phyloP scores from a whole-genome alignment of 139 green algal genomes.

The Volvox africanus region DNA sequence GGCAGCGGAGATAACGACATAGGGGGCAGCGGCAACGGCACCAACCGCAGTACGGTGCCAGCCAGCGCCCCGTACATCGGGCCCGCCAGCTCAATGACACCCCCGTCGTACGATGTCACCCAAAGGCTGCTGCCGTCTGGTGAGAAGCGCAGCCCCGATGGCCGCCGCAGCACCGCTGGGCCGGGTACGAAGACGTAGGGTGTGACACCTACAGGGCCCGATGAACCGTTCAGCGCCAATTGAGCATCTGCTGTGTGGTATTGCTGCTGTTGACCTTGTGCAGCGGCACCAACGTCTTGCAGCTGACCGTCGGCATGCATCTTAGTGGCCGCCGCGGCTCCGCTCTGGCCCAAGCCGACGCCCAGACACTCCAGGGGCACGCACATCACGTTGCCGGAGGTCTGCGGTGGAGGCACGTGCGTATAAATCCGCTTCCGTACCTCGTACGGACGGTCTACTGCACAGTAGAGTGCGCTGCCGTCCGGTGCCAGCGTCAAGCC shows the following conservation, averaged over 20 bases:
- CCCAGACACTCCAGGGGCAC: slow-evolving; percentile 18
- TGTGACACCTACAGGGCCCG: not conserved
- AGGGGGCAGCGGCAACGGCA: slow-evolving; percentile 18
- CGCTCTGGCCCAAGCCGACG: no score
- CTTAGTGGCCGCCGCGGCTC: no score
- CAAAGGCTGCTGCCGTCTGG: slow-evolving; percentile 10
- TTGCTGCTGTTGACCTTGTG: not conserved
- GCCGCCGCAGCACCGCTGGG: not conserved
- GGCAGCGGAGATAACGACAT: not conserved
- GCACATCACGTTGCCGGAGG: not conserved
- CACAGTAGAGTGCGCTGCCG: not conserved
- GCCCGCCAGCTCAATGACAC: slow-evolving; percentile 18
- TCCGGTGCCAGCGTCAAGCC: not conserved
- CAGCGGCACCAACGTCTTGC: not conserved
- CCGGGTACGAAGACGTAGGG: not conserved
- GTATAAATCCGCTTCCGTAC: not conserved
- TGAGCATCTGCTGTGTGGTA: no score
- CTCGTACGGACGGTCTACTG: not conserved
- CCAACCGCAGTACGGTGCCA: not conserved
- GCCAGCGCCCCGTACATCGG: not conserved
- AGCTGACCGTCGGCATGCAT: not conserved
- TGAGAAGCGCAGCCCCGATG: slow-evolving; percentile 10
- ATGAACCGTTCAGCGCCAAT: not conserved
- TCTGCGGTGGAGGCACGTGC: not conserved
- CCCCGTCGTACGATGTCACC: slow-evolving; percentile 28